phyloP scores from a whole-genome alignment of 2,329 filamentous ascomycete species.

The Pseudopithomyces chartarum region DNA sequence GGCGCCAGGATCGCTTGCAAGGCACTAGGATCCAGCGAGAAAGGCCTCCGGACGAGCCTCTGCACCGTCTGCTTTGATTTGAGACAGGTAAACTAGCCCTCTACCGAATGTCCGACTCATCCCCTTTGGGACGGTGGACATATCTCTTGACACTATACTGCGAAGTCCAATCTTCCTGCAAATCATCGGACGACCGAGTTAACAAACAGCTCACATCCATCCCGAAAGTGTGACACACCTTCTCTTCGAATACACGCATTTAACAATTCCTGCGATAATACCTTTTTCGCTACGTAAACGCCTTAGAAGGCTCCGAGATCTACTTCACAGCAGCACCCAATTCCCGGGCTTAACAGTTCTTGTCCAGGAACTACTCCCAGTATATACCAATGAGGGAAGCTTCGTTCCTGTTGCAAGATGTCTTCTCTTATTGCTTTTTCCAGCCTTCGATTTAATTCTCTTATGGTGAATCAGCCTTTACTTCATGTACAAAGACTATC shows the following conservation, averaged over 20 bases:
- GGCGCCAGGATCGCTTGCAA: too few relatives aligned
- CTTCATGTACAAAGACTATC: too few relatives aligned
- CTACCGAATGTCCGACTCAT: background rate
- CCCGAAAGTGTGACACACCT: background rate
- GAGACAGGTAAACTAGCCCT: background rate
- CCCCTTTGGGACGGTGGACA: background rate
- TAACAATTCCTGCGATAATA: background rate
- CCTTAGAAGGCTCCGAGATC: background rate
- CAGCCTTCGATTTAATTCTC: background rate
- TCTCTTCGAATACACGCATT: background rate
- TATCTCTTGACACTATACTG: background rate
- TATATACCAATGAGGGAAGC: background rate
- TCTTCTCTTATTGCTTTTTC: background rate
- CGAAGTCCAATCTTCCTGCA: background rate
- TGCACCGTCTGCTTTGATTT: too few relatives aligned
- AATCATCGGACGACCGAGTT: background rate
- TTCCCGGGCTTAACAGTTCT: background rate
- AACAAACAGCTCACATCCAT: background rate
- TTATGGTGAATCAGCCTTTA: too few relatives aligned
- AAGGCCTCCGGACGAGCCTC: background rate
- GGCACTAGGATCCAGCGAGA: background rate
- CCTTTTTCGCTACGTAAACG: background rate
- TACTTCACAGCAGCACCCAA: background rate
- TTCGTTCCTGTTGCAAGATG: background rate
- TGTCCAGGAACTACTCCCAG: background rate